Evolutionary conservation across 1,139 yeast genomes (phyloP).

Genomic region (Hyphopichia wangnamkhiaoensis): DNA sequence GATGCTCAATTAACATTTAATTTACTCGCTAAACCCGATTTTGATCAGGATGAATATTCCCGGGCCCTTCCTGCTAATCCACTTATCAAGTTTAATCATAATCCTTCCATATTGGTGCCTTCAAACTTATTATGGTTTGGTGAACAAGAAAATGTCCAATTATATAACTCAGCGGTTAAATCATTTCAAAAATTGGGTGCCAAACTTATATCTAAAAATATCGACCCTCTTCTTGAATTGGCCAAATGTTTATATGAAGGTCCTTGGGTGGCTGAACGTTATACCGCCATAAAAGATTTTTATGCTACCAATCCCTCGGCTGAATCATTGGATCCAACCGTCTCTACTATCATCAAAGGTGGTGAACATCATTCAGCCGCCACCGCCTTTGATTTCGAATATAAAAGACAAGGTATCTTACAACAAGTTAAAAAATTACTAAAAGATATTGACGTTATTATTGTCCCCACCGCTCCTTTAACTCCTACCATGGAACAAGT

Average conservation of each 20-base stretch:
- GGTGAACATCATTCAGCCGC: constrained; percentile 82
- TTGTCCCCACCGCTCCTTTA: constrained; percentile 93
- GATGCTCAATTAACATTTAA: constrained; percentile 82
- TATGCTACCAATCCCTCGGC: constrained; percentile 73
- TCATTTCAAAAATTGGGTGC: constrained; percentile 60
- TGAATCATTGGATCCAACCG: constrained; percentile 78
- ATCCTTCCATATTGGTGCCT: constrained; percentile 79
- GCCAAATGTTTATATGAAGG: constrained; percentile 95
- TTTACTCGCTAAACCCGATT: constrained; percentile 71
- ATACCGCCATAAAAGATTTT: constrained; percentile 77
- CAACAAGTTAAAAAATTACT: constrained; percentile 61
- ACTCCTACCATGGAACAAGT: constrained; percentile 80
- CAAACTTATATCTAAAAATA: constrained; percentile 60
- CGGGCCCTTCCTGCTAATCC: constrained; percentile 72
- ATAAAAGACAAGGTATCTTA: constrained; percentile 74
- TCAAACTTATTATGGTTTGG: constrained; percentile 73
- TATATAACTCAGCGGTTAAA: constrained; percentile 63
- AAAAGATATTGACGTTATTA: constrained; percentile 65
- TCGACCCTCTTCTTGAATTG: constrained; percentile 70
- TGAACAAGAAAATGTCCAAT: constrained; percentile 71
- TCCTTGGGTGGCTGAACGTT: constrained; percentile 98
- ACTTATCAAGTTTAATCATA: constrained; percentile 52
- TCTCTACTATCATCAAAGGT: constrained; percentile 68
- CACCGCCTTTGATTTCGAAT: constrained; percentile 80
- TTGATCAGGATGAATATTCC: constrained; percentile 76